Base-by-base conservation (phyloP, 1,284 basidiomycete genomes). In the Pseudozyma thailandica region DNA sequence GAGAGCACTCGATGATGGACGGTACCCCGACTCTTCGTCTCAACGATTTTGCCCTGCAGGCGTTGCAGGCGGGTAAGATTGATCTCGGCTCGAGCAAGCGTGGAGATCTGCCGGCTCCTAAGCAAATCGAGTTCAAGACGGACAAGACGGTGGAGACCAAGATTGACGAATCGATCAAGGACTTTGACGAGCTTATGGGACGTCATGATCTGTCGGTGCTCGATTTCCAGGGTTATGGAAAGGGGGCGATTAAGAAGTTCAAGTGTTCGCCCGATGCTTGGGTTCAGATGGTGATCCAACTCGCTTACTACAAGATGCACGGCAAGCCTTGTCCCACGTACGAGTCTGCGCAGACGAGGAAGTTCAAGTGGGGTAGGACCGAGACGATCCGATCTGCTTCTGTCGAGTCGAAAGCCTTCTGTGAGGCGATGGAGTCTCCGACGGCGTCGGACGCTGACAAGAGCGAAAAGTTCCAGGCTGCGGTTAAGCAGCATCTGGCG, bases 1-100 rank as follows among this genome's bases (percentile, higher is more conserved):
- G 93, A 52, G 93, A 95, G 84, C 93, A 95, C 84, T 93, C 92
- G 13, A 93, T 91, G 82, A 92, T 94, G 92, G 95, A 97, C 81
- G 95, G 95, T 43, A 98, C 94, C 0, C 92, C 95, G 0, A 98
- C 95, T 0, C 86, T 97, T 30, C 90, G 95, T 54, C 85, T 98
- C 86, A 98, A 96, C 86, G 95, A 99, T 83, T 99, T 94, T 84
- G 86, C 93, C 53, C 85, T 98, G 41, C 92, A 89, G 15, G 88
- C 90, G 1, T 85, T 98, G 43, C 89, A 89, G 6, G 86, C 88
- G n/a, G 88, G 88, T 77, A 94, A 92, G 84, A 87, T 92, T 68
- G 90, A 94, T 69, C 84, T 87, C 28, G 74, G 85, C 16, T 84
- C 85, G 47, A 52, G 56, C n/a, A 85, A 86, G 1, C 85, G 85